These are phyloP conservation scores for Claviceps paspali DNA, from an alignment of 2,329 filamentous ascomycete genomes.

Conservation along the genomic window DNA sequence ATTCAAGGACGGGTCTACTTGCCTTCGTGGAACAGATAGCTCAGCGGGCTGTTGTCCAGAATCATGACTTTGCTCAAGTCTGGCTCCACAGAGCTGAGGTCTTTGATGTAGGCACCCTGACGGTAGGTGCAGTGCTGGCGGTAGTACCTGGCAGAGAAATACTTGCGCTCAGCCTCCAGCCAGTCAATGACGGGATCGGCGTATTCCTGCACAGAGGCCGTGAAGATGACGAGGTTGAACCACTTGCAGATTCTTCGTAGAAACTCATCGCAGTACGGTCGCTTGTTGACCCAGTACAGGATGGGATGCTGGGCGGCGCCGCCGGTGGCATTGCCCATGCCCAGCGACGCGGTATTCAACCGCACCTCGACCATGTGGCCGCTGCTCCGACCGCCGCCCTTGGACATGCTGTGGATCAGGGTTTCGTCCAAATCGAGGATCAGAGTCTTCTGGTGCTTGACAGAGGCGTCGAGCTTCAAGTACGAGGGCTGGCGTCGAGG, in stretches of 20 bases:
- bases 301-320: slow-evolving; percentile 73
- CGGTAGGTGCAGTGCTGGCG: slow-evolving; percentile 92
- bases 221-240: slow-evolving; percentile 96
- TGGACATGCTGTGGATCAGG: slow-evolving; percentile 93
- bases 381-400: slow-evolving; percentile 69
- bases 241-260: slow-evolving; percentile 84
- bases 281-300: slow-evolving; percentile 96
- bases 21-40: slow-evolving; percentile 98
- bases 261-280: slow-evolving; percentile 93
- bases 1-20: slow-evolving; percentile 15
- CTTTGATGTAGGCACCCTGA: slow-evolving; percentile 96
- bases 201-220: slow-evolving; percentile 94
- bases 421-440: slow-evolving; percentile 96
- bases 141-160: slow-evolving; percentile 87
- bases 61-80: slow-evolving; percentile 98
- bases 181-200: slow-evolving; percentile 98
- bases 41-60: slow-evolving; percentile 93
- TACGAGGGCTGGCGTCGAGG: slow-evolving; percentile 84
- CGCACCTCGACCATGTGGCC: slow-evolving; percentile 99
- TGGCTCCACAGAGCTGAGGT: slow-evolving; percentile 87
- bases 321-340: slow-evolving; percentile 48
- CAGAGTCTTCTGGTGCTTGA: slow-evolving; percentile 70
- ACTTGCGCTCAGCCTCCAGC: slow-evolving; percentile 93
- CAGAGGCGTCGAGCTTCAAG: slow-evolving; percentile 41
- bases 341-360: slow-evolving; percentile 56